Base-by-base conservation (phyloP, 2,329 filamentous ascomycete species). In the Blastomyces gilchristii region DNA sequence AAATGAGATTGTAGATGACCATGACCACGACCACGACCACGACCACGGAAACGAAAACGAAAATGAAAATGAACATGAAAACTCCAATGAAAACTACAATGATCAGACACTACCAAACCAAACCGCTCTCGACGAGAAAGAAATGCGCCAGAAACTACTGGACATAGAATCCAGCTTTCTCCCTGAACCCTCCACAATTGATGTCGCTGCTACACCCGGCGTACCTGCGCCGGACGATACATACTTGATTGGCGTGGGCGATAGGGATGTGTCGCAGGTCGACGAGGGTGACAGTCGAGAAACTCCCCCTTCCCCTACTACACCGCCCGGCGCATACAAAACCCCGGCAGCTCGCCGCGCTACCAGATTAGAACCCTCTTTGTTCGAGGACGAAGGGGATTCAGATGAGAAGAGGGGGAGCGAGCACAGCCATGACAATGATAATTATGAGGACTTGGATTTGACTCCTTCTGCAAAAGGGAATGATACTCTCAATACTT, bases 81-180 rank as follows among this genome's bases (percentile, higher is more conserved):
- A 52, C 31, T 22, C 43, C 50, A 57, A 63, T 57, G 28, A 34
- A 31, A 62, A 62, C 53, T 60, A 60, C 37, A 54, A 41, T 39
- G 61, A 65, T 25, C 37, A 60, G 25, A 60, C 57, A 22, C 49
- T 65, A 47, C 73, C 73, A 47, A 77, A 77, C 59, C 74, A 77
- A 62, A 79, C 76, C 0, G 69, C 77, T 37, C 69, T 85, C 45
- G 79, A 84, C 67, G 83, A 86, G 71, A 76, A 76, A 61, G 83
- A 85, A 68, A 85, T 86, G 81, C 80, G 80, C 67, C 77, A 80
- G 63, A 82, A 82, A 66, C 71, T 87, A 66, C 80, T 83, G 77
- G 84, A 87, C 67, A 79, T 86, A 62, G 84, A 86, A 70, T 86
- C 84, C 3, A 86, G 83, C 69, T 86, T 87, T 67, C 65, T 86